Evolutionary conservation across 129 eudicot genomes (phyloP).

Genomic region (Rutidosis leptorrhynchoides): DNA sequence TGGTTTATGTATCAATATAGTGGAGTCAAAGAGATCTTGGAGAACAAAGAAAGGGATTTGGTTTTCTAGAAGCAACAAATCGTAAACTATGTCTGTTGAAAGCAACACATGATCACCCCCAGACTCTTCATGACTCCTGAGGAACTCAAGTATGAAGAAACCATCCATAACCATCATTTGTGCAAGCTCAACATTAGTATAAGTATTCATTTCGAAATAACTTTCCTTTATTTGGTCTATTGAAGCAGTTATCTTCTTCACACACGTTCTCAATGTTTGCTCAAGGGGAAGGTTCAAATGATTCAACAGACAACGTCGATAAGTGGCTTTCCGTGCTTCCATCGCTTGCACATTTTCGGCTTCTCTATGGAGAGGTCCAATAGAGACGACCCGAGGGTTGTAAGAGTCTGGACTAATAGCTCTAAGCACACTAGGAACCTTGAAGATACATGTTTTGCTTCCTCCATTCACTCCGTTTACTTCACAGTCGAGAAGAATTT

Average conservation of each 20-base stretch:
- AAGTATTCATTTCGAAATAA: background rate
- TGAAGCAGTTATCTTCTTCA: background rate
- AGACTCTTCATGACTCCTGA: too few relatives aligned
- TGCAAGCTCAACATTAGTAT: background rate
- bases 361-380: conserved; percentile 13
- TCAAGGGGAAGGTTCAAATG: too few relatives aligned
- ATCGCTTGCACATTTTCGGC: background rate
- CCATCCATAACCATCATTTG: background rate
- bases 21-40: background rate
- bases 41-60: background rate
- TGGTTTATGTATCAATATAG: background rate
- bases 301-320: background rate
- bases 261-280: background rate
- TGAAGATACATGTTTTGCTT: background rate
- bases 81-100: background rate
- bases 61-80: background rate
- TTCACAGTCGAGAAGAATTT: too few relatives aligned
- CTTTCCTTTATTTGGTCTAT: too few relatives aligned
- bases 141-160: background rate
- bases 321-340: background rate
- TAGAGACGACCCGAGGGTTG: conserved; percentile 1
- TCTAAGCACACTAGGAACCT: background rate
- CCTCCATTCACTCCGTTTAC: background rate
- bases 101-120: background rate
- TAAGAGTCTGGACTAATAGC: background rate